Base-by-base conservation (phyloP, 306 rosid species). In the Arachis stenosperma region DNA sequence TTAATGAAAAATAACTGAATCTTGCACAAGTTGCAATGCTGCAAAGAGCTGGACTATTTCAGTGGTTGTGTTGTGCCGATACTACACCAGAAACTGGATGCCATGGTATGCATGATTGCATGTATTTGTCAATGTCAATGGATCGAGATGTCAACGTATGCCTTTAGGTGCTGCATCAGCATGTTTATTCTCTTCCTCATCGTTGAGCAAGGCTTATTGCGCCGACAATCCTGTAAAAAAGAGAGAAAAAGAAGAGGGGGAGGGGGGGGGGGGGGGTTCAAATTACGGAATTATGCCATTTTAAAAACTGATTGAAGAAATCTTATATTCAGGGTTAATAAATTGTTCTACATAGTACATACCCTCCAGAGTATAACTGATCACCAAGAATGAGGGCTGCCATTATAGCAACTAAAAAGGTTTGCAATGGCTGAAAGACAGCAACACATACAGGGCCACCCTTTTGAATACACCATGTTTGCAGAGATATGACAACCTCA, bases 401-500 rank as follows among this genome's bases (percentile, higher is more conserved):
- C 83, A 82, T 85, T 36, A 79, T 62, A 63, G 79, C 84, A 12
- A 82, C 86, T 9, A 85, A 42, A 65, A 85, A 67, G 5, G 89
- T 85, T 70, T 82, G 84, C 75, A 85, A 9, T 17, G 89, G 89
- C 64, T 85, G 81, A 78, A 82, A 85, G 39, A 85, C 84, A 10
- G 86, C 86, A 50, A 85, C 83, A 73, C 77, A 82, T 10, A 82
- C 86, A 7, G 86, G 86, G 42, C 79, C 91, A 67, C 88, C 87
- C 64, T 85, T 89, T 73, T 87, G 87, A 60, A 89, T 85, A 54
- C 91, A 89, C 91, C 91, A 89, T 69, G 90, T 89, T 83, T 83
- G 86, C 63, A 87, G 86, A 56, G 87, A 81, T 9, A 87, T 75
- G 15, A 82, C 88, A 59, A 85, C 40, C 13, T 82, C 91, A 0